Evolutionary conservation across 2,329 filamentous ascomycete species (phyloP).

Genomic region (Alternaria sp.): DNA sequence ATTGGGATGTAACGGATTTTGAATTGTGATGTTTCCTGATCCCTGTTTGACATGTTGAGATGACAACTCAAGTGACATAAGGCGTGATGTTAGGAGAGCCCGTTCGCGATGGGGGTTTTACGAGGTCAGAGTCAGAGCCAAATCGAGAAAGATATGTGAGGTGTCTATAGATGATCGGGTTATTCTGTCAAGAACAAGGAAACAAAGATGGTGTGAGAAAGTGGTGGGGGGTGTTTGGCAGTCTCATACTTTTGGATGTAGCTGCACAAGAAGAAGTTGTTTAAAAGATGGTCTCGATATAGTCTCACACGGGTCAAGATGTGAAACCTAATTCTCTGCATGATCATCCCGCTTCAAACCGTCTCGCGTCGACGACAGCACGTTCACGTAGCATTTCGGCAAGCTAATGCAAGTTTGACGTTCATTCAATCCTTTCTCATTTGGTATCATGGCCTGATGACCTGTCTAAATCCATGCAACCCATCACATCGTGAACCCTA

Average conservation of each 20-base stretch:
- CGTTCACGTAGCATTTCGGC: not conserved
- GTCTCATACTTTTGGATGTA: too few species aligned
- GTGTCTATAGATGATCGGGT: too few species aligned
- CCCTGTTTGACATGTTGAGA: too few species aligned
- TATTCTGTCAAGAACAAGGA: too few species aligned
- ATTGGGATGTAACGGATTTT: not conserved
- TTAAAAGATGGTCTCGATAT: too few species aligned
- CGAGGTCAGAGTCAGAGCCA: too few species aligned
- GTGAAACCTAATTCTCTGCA: not conserved
- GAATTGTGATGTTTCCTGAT: not conserved
- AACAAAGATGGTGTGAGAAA: too few species aligned
- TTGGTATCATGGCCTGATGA: slow-evolving; percentile 11
- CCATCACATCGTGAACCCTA: slow-evolving; percentile 13
- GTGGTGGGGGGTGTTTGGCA: too few species aligned
- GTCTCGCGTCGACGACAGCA: not conserved
- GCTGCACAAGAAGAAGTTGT: too few species aligned
- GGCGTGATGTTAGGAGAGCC: not conserved
- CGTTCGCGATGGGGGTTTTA: not conserved
- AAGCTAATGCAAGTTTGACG: not conserved
- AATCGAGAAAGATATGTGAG: too few species aligned
- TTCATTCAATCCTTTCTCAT: slow-evolving; percentile 11
- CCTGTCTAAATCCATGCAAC: slow-evolving; percentile 23
- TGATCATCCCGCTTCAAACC: not conserved
- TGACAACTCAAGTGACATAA: too few species aligned
- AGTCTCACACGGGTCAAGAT: not conserved